Evolutionary conservation across 2,329 filamentous ascomycete genomes (phyloP), one percentile per base, ranked within the genome.

Genomic region (Colletotrichum sp.): DNA sequence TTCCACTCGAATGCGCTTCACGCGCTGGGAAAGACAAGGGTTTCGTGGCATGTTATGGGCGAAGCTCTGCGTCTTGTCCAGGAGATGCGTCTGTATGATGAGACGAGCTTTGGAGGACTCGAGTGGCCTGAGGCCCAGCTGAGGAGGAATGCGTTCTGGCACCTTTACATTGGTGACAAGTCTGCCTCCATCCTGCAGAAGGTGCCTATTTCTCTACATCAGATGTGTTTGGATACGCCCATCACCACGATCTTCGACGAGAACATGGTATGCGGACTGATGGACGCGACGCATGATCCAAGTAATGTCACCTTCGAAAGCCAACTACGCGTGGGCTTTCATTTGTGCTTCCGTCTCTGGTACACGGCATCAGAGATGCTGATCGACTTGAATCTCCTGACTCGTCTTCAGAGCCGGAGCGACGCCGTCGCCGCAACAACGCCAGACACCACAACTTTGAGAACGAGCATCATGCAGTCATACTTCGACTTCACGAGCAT

Each of bases 1-100:
- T 86, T 87, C 28, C 86, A 88, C 67, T 87, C 86, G 16, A 87
- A 87, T 70, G 87, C 86, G 57, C 78, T 88, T 4, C 86, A 88
- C 63, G 85, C 85, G 2, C 80, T 84, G 1, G 86, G 86, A 0
- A 86, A 85, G 55, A 85, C 85, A 6, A 83, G 84, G 30, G 83
- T 85, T 24, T 87, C 86, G 6, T 87, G 86, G 85, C 85, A 87
- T 64, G 85, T 87, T 2, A 86, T 88, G 76, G 86, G 86, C 2
- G 85, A 87, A 73, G 86, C 86, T 1, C 84, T 83, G 5, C 80
- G 85, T 3, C 82, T 88, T 7, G 84, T 83, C 0, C 86, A 88
- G 75, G 83, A 84, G 2, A 87, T 88, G 85, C 81, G 85, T 16
- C 77, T 88, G 32, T 82, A 88, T 58, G 83, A 87, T 6, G 86